These are phyloP conservation scores for Teratosphaeria viscida DNA, from an alignment of 2,329 filamentous ascomycete genomes.

Conservation along the genomic window DNA sequence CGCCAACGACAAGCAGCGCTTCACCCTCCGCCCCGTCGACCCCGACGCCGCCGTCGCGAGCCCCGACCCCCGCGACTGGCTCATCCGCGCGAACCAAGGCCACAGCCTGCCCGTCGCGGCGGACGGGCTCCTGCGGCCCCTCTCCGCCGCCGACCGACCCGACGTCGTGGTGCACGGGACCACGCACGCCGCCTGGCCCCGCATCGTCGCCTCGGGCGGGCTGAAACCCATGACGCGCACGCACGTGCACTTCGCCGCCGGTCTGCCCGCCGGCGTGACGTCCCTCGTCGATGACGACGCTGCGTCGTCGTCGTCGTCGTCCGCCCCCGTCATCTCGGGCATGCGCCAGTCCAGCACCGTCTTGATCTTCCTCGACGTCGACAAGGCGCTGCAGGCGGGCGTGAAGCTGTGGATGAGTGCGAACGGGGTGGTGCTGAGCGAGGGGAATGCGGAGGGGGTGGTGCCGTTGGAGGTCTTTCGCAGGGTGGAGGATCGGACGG, in stretches of 20 bases:
- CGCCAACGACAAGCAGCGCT: slow-evolving; percentile 83
- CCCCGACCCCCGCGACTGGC: slow-evolving; percentile 48
- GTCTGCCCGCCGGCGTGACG: slow-evolving; percentile 46
- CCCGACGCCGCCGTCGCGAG: slow-evolving; percentile 7
- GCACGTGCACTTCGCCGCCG: slow-evolving; percentile 82
- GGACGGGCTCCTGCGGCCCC: slow-evolving; percentile 57
- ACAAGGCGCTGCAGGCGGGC: slow-evolving; percentile 66
- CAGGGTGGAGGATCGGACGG: slow-evolving; percentile 54
- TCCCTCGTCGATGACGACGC: slow-evolving; percentile 21
- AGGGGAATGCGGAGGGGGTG: slow-evolving; percentile 46
- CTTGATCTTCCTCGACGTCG: slow-evolving; percentile 70
- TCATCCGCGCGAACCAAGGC: slow-evolving; percentile 93
- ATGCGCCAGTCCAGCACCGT: slow-evolving; percentile 46
- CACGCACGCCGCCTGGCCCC: slow-evolving; percentile 67
- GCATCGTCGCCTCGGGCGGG: slow-evolving; percentile 67
- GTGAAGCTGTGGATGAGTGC: slow-evolving; percentile 49
- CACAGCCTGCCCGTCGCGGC: slow-evolving; percentile 71
- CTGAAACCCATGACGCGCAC: slow-evolving; percentile 71
- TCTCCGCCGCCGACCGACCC: slow-evolving; percentile 42
- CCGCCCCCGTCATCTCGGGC: slow-evolving; percentile 47
- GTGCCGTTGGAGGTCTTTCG: slow-evolving; percentile 60
- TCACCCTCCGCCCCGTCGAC: slow-evolving; percentile 56
- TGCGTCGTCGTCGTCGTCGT: background rate
- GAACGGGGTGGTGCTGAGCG: slow-evolving; percentile 37
- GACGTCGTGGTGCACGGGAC: slow-evolving; percentile 70